phyloP scores from a whole-genome alignment of 768 basidiomycete genomes.

The Albatrellus ellisii region DNA sequence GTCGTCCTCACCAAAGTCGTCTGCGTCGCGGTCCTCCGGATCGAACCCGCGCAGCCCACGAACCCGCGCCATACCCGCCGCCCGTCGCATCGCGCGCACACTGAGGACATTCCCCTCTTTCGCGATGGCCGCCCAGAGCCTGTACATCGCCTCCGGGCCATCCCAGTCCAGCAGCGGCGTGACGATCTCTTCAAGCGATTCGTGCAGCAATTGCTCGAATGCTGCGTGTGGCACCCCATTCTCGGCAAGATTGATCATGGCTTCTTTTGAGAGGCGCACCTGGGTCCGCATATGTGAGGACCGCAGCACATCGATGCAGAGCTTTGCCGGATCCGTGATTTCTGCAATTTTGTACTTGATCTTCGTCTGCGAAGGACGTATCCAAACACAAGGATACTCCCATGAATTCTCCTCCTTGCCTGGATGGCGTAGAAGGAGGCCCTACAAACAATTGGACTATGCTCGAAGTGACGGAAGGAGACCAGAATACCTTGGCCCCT shows the following conservation, averaged over 20 bases:
- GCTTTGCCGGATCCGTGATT: conserved; percentile 27
- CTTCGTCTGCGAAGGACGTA: conserved; percentile 21
- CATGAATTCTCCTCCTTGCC: conserved; percentile 5
- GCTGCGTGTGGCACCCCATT: conserved; percentile 38
- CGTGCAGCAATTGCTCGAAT: conserved; percentile 22
- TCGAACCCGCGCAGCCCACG: conserved; percentile 14
- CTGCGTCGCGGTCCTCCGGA: conserved; percentile 13
- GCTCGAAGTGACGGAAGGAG: background rate
- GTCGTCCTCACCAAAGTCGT: conserved; percentile 17
- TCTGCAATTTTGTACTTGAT: conserved; percentile 22
- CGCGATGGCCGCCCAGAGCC: conserved; percentile 16
- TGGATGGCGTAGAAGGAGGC: conserved; percentile 19
- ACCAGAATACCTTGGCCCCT: conserved; percentile 18
- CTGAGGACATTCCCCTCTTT: conserved; percentile 14
- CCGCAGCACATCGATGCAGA: conserved; percentile 42
- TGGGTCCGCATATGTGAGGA: conserved; percentile 33
- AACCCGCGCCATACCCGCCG: conserved; percentile 17
- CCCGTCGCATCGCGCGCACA: conserved; percentile 16
- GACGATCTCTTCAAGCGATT: conserved; percentile 15
- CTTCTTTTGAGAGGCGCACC: conserved; percentile 38
- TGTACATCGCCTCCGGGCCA: conserved; percentile 9
- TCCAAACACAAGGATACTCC: conserved; percentile 14
- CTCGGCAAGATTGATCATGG: conserved; percentile 49
- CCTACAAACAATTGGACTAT: conserved; percentile 12
- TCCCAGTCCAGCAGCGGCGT: conserved; percentile 18